Conservation (phyloP, 805 yeast genomes). For the Cyberlindnera saturnus region DNA sequence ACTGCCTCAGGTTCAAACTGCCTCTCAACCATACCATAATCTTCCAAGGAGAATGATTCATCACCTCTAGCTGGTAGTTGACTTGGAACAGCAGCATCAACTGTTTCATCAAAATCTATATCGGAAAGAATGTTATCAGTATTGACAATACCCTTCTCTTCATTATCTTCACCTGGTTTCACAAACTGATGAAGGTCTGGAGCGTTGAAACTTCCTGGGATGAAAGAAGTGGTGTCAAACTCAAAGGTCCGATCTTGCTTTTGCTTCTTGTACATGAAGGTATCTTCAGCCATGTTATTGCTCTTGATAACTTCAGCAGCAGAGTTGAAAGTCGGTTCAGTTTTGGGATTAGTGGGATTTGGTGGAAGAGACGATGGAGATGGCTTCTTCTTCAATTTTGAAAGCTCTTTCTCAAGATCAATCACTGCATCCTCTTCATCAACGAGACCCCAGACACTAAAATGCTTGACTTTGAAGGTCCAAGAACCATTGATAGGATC, state of each 20-base stretch:
- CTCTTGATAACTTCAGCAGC: slow-evolving; percentile 7
- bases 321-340: neutral
- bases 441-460: slow-evolving; percentile 89
- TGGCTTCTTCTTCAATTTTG: slow-evolving; percentile 17
- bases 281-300: slow-evolving; percentile 21
- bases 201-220: slow-evolving; percentile 24
- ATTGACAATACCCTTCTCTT: slow-evolving; percentile 3
- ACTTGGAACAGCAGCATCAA: slow-evolving; percentile 8
- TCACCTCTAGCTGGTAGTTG: slow-evolving; percentile 8
- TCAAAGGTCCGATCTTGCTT: slow-evolving; percentile 17
- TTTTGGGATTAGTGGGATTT: neutral
- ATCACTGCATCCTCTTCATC: slow-evolving; percentile 57
- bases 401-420: slow-evolving; percentile 38
- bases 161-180: slow-evolving; percentile 3
- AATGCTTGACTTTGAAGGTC: slow-evolving; percentile 83
- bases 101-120: slow-evolving; percentile 7
- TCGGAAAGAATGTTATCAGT: slow-evolving; percentile 9
- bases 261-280: slow-evolving; percentile 28
- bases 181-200: slow-evolving; percentile 9
- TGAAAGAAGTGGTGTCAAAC: slow-evolving; percentile 16
- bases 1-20: slow-evolving; percentile 65
- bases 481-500: slow-evolving; percentile 70
- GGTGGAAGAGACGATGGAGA: slow-evolving; percentile 4
- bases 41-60: slow-evolving; percentile 18
- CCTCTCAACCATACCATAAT: slow-evolving; percentile 43